phyloP scores from a whole-genome alignment of 768 basidiomycete genomes.

The Collybiopsis luxurians region DNA sequence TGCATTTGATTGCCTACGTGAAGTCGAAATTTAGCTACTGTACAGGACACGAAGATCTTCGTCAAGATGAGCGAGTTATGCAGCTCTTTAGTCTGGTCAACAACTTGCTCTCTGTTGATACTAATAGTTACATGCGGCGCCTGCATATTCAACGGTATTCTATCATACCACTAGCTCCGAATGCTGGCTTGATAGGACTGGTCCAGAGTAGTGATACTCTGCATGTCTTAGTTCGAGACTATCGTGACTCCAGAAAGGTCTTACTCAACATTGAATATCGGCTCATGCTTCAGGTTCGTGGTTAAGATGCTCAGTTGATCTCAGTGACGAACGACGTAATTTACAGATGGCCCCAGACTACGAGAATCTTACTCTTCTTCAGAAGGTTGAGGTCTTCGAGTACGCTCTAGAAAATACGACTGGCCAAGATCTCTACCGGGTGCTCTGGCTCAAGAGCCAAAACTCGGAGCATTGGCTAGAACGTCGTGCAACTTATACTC shows the following conservation, averaged over 20 bases:
- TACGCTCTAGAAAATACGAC: conserved; percentile 98
- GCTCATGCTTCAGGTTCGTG: conserved; percentile 89
- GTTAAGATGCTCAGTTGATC: background rate
- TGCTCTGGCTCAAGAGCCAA: conserved; percentile 92
- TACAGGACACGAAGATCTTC: conserved; percentile 94
- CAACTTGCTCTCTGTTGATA: conserved; percentile 88
- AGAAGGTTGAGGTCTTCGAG: conserved; percentile 99
- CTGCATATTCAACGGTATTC: conserved; percentile 92
- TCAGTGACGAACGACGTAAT: background rate
- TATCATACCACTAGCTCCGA: conserved; percentile 93
- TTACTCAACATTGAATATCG: conserved; percentile 97
- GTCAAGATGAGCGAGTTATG: conserved; percentile 99
- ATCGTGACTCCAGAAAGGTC: conserved; percentile 94
- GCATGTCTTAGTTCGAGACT: conserved; percentile 94
- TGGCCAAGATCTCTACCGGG: conserved; percentile 94
- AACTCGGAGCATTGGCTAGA: conserved; percentile 99
- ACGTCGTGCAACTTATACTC: conserved; percentile 91
- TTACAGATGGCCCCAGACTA: conserved; percentile 98
- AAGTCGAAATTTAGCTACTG: background rate
- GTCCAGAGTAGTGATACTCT: conserved; percentile 94
- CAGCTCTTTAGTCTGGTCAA: conserved; percentile 98
- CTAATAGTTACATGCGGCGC: conserved; percentile 93
- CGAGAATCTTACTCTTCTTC: conserved; percentile 87
- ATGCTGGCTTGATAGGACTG: conserved; percentile 94
- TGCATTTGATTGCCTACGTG: background rate